phyloP scores from a whole-genome alignment of 495 filamentous ascomycete species.

The Penicillium lagena region DNA sequence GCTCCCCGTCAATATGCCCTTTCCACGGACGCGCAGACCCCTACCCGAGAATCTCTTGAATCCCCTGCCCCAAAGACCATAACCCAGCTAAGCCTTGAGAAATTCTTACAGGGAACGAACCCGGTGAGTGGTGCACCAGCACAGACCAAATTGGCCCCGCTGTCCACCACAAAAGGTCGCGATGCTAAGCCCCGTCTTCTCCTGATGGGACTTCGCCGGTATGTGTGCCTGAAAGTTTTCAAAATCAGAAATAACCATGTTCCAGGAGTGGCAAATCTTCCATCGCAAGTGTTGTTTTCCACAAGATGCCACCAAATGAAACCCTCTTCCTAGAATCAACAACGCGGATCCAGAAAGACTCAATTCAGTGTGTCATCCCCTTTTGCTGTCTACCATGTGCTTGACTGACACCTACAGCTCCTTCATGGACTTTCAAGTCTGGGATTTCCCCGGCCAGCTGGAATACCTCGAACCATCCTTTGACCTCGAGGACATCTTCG shows the following conservation, averaged over 20 bases:
- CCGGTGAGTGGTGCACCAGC: conserved; percentile 11
- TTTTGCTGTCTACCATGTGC: neutral
- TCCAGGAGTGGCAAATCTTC: conserved; percentile 93
- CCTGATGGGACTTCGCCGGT: conserved; percentile 95
- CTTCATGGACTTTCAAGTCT: conserved; percentile 98
- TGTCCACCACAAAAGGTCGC: conserved; percentile 27
- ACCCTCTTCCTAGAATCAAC: conserved; percentile 94
- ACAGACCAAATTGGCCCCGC: conserved; percentile 22
- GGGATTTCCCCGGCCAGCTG: conserved; percentile 93
- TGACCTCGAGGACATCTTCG: conserved; percentile 89
- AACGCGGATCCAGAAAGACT: conserved; percentile 84
- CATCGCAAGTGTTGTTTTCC: conserved; percentile 94
- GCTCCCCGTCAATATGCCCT: conserved; percentile 2
- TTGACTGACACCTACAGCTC: conserved; percentile 49
- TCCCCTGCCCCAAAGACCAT: conserved; percentile 13
- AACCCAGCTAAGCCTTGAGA: conserved; percentile 33
- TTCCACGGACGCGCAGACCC: neutral
- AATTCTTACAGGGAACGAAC: conserved; percentile 28
- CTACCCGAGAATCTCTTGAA: neutral
- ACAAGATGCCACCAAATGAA: conserved; percentile 92
- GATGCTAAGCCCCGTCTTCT: conserved; percentile 76
- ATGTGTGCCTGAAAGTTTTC: conserved; percentile 13
- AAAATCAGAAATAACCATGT: neutral
- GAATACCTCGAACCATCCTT: conserved; percentile 80
- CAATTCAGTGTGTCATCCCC: conserved; percentile 63